Evolutionary conservation across 495 filamentous ascomycete genomes (phyloP).

Genomic region (Penicillium paradoxum): DNA sequence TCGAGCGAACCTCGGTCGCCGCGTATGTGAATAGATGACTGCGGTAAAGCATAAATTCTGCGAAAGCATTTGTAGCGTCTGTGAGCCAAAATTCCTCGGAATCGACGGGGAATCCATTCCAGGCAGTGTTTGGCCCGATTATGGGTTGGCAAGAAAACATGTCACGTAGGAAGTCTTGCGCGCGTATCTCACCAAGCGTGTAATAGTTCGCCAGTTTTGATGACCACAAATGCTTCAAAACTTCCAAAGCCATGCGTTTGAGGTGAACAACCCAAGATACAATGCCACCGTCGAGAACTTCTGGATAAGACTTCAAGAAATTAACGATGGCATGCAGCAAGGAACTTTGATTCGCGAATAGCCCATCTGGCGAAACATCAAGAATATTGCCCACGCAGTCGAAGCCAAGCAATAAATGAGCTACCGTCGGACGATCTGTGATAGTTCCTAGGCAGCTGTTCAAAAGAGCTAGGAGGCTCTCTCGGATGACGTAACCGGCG

Average conservation of each 20-base stretch:
- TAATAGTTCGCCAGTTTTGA: constrained; percentile 73
- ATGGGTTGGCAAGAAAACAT: constrained; percentile 61
- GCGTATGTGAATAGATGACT: constrained; percentile 76
- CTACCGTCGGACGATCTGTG: constrained; percentile 70
- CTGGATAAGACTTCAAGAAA: constrained; percentile 58
- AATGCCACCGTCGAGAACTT: constrained; percentile 55
- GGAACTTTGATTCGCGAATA: constrained; percentile 63
- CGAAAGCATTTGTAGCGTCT: constrained; percentile 57
- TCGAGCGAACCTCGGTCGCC: constrained; percentile 74
- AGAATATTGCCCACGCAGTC: constrained; percentile 62
- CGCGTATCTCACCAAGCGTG: constrained; percentile 71
- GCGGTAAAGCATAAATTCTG: constrained; percentile 69
- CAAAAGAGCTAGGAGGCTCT: constrained; percentile 75
- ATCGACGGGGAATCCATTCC: constrained; percentile 57
- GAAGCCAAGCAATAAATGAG: constrained; percentile 89
- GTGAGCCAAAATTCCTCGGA: constrained; percentile 60
- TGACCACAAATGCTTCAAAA: constrained; percentile 76
- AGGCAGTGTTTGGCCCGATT: constrained; percentile 57
- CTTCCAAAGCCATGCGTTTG: constrained; percentile 68
- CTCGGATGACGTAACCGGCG: constrained; percentile 68
- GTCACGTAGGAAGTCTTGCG: constrained; percentile 65
- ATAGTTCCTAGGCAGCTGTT: constrained; percentile 68
- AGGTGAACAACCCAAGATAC: constrained; percentile 66
- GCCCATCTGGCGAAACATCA: constrained; percentile 54
- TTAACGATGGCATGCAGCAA: constrained; percentile 77